Conservation (phyloP, 2,329 filamentous ascomycete genomes). For the Epichloe sibirici region DNA sequence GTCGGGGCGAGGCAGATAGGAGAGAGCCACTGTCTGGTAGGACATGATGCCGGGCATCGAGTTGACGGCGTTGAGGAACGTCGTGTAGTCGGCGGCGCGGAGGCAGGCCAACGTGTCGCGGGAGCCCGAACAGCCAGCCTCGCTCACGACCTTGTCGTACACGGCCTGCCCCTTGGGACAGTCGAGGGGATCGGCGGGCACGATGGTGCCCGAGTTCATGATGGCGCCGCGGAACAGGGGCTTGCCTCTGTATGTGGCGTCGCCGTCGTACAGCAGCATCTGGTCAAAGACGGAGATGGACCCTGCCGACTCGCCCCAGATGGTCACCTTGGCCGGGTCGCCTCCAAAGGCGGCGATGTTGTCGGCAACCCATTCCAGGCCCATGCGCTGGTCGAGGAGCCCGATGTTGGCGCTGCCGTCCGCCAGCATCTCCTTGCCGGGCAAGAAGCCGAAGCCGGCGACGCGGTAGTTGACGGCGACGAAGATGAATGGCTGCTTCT, state of each 20-base stretch:
- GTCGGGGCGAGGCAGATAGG: conserved; percentile 19
- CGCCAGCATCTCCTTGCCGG: conserved; percentile 1
- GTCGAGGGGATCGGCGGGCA: conserved; percentile 7
- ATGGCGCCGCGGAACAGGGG: conserved; percentile 5
- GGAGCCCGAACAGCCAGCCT: neutral
- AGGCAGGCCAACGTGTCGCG: conserved; percentile 27
- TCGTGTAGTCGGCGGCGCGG: conserved; percentile 40
- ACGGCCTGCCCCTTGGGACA: neutral
- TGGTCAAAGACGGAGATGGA: conserved; percentile 38
- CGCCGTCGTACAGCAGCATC: conserved; percentile 49
- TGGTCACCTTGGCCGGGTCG: conserved; percentile 46
- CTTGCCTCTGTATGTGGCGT: conserved; percentile 29
- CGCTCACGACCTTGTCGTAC: neutral
- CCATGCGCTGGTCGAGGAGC: conserved; percentile 38
- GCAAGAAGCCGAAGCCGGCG: conserved; percentile 3
- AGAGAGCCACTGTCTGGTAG: neutral
- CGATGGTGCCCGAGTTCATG: conserved; percentile 33
- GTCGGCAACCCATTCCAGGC: conserved; percentile 46
- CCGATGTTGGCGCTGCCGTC: conserved; percentile 59
- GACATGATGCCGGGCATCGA: neutral
- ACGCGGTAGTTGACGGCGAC: conserved; percentile 3
- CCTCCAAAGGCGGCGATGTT: conserved; percentile 53
- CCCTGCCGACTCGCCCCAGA: conserved; percentile 46
- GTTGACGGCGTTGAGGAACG: conserved; percentile 25
- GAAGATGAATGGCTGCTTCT: conserved; percentile 1